phyloP scores from a whole-genome alignment of 768 basidiomycete genomes.

The Mycena galopus region DNA sequence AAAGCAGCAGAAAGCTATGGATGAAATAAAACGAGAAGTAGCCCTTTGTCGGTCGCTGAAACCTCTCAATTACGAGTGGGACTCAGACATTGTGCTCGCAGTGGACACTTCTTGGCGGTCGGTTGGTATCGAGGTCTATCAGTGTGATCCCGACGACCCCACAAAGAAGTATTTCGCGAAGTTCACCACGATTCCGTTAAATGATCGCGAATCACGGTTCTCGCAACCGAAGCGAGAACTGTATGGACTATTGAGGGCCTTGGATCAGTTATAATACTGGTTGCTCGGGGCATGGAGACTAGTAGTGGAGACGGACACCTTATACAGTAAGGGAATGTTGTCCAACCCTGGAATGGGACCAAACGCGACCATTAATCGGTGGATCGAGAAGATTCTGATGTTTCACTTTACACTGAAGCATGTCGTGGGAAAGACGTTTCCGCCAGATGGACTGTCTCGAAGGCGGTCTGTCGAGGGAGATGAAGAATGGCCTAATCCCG shows the following conservation, averaged over 20 bases:
- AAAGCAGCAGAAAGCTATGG: slow-evolving; percentile 42
- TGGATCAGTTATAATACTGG: slow-evolving; percentile 35
- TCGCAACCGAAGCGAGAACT: background rate
- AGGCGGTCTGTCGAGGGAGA: background rate
- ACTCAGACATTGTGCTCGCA: slow-evolving; percentile 41
- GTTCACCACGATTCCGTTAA: slow-evolving; percentile 56
- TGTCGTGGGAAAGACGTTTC: background rate
- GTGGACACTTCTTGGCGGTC: slow-evolving; percentile 49
- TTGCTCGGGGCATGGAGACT: slow-evolving; percentile 40
- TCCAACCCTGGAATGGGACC: slow-evolving; percentile 11
- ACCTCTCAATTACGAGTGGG: slow-evolving; percentile 37
- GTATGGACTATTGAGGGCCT: slow-evolving; percentile 2
- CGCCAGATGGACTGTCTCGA: background rate
- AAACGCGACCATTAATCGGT: background rate
- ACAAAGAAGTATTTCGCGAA: slow-evolving; percentile 41
- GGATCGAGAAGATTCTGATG: background rate
- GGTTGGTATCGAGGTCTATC: slow-evolving; percentile 54
- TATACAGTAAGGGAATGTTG: slow-evolving; percentile 35
- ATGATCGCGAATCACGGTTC: slow-evolving; percentile 42
- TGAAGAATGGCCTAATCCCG: background rate
- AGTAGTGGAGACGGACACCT: slow-evolving; percentile 32
- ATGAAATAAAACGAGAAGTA: slow-evolving; percentile 36
- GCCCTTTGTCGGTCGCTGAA: slow-evolving; percentile 39
- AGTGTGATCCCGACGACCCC: too few species aligned
- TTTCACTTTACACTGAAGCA: background rate